Evolutionary conservation across 176 grass and related monocot genomes (phyloP), one percentile per base, ranked within the genome.

Genomic region (Aegilops longissima): DNA sequence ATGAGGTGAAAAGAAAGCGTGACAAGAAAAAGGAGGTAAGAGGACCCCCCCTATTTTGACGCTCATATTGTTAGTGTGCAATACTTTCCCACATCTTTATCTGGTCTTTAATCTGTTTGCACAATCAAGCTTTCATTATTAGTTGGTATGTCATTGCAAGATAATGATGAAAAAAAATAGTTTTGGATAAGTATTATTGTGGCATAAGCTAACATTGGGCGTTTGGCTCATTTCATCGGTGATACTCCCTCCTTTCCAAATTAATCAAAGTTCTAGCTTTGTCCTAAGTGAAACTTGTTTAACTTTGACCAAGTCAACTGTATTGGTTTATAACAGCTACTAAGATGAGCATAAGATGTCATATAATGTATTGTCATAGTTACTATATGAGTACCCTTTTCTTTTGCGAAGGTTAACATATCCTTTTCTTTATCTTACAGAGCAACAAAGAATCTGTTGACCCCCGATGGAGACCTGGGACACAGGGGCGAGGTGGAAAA

Each of bases 11-110:
- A 79, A 93, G 91, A 86, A 96, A 85, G 84, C 89, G 87, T 51
- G 91, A 96, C 62, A 96, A 96, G 91, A 96, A 91, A 93, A 93
- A 93, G 36, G 94, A 96, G 94, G 94, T 93, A 80, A 85, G 47
- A 21, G 72, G 11, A 24, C 39, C 39, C 39, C 39, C 52, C 73
- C n/a, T 12, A 13, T 62, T 77, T 47, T 49, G 12, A 27, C 33
- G 38, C 7, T 74, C 64, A 1, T 49, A 74, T 18, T 73, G 34
- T 66, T 80, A 80, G 2, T 34, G 27, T 52, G 80, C 27, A 65
- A 35, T 52, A 51, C 56, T 39, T 69, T 71, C 31, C 12, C 31
- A 71, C 8, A 9, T 35, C 30, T 40, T 86, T 84, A 25, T 81
- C n/a, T 82, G 3, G 34, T 73, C 39, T n/a, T 18, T 51, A 44